These are phyloP conservation scores for Eimeria falciformis DNA, from an alignment of 169 alveolate species.

Conservation along the genomic window DNA sequence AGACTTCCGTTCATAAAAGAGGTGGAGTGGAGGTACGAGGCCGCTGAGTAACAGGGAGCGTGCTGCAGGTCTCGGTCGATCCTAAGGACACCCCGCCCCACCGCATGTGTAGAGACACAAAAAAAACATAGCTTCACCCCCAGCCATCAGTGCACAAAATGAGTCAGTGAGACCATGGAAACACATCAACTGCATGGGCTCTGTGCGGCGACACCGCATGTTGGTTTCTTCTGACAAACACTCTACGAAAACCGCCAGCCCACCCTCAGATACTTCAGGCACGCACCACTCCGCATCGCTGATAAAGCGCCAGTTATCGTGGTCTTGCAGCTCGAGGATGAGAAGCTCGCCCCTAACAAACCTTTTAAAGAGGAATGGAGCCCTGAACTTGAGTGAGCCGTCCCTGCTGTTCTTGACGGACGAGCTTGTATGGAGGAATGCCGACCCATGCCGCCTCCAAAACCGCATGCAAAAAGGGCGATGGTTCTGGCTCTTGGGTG, in stretches of 20 bases:
- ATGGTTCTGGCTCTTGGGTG: too few relatives aligned
- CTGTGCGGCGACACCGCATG: too few relatives aligned
- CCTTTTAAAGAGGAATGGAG: not conserved
- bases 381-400: not conserved
- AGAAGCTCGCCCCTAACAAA: conserved; percentile 4
- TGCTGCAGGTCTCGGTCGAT: not conserved
- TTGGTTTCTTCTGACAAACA: too few relatives aligned
- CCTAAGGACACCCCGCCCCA: too few relatives aligned
- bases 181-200: too few relatives aligned
- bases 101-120: too few relatives aligned
- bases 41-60: not conserved
- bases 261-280: not conserved
- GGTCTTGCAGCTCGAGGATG: conserved; percentile 42
- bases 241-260: not conserved
- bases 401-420: not conserved
- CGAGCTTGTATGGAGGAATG: not conserved
- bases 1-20: not conserved
- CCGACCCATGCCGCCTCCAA: not conserved
- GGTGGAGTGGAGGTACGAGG: not conserved
- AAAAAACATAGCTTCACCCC: too few relatives aligned
- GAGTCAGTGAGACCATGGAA: too few relatives aligned
- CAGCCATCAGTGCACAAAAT: too few relatives aligned
- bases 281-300: conserved; percentile 43
- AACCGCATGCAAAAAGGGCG: not conserved
- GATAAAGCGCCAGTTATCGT: conserved; percentile 40